Conservation (phyloP, 768 basidiomycete genomes). For the Podaxis sp. region DNA sequence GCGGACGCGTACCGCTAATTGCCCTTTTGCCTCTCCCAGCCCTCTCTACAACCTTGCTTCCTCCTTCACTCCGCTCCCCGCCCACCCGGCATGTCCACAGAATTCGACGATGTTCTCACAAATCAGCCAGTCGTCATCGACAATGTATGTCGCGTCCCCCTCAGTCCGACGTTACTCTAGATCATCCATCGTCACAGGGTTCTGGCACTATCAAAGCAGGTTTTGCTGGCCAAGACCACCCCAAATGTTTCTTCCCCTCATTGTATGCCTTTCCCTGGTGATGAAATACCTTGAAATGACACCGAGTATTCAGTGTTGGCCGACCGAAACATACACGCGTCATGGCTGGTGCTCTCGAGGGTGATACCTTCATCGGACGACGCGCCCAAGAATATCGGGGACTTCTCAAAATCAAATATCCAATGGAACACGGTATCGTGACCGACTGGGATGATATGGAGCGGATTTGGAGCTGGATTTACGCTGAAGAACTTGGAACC, state of each 20-base stretch:
- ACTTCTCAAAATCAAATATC: slow-evolving; percentile 96
- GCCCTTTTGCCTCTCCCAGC: slow-evolving; percentile 11
- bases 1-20: slow-evolving; percentile 16
- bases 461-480: slow-evolving; percentile 98
- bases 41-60: no score
- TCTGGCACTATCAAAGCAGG: slow-evolving; percentile 99
- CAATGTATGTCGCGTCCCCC: slow-evolving; percentile 63
- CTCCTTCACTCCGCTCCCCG: no score
- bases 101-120: slow-evolving; percentile 92
- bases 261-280: slow-evolving; percentile 69
- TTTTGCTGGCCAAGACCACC: slow-evolving; percentile 98
- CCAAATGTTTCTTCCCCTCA: slow-evolving; percentile 99
- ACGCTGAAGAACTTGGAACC: slow-evolving; percentile 92
- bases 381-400: slow-evolving; percentile 96
- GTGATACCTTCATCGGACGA: slow-evolving; percentile 94
- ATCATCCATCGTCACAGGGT: slow-evolving; percentile 53
- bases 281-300: slow-evolving; percentile 27
- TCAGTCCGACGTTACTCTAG: slow-evolving; percentile 22
- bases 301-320: slow-evolving; percentile 67
- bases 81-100: slow-evolving; percentile 62
- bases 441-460: slow-evolving; percentile 99
- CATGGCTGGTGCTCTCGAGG: slow-evolving; percentile 96
- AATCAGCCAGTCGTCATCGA: slow-evolving; percentile 99
- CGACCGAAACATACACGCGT: slow-evolving; percentile 97
- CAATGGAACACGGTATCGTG: slow-evolving; percentile 99